Percentiles rank a stretch among this genome's conserved stretches.
These are phyloP conservation scores for Coniferiporia sulphurascens DNA, from an alignment of 1,284 basidiomycete species.

Conservation along the genomic window DNA sequence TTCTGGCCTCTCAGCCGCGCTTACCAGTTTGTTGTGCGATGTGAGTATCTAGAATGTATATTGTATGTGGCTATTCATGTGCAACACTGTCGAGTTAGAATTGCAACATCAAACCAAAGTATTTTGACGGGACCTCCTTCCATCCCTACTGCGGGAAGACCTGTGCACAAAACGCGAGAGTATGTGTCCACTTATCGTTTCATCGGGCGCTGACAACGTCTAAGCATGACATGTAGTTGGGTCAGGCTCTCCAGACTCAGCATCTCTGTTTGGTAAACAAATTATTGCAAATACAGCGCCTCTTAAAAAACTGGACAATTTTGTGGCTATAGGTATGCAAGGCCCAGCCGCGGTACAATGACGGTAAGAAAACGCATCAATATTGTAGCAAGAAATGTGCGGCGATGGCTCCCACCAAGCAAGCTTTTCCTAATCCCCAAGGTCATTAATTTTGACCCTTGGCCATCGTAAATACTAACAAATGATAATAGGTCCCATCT, in stretches of 20 bases:
- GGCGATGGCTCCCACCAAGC: neutral
- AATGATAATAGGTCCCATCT: constrained; percentile 29
- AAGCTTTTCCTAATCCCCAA: neutral
- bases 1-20: neutral
- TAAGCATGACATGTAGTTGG: neutral
- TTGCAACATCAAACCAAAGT: neutral
- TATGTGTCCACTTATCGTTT: neutral
- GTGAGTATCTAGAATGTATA: neutral
- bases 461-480: neutral
- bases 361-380: constrained; percentile 3
- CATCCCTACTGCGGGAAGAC: neutral
- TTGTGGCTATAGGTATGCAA: constrained; percentile 1
- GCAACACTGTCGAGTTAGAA: neutral
- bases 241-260: neutral
- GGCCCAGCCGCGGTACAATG: neutral
- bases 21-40: neutral
- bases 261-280: neutral
- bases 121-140: neutral
- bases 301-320: neutral
- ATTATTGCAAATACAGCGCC: neutral
- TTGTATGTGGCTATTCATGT: neutral
- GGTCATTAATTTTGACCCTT: neutral
- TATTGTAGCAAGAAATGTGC: constrained; percentile 8
- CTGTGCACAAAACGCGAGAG: neutral
- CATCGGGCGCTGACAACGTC: neutral